These are phyloP conservation scores for Entamoeba invadens DNA, from an alignment of 208 protist genomes.

Conservation along the genomic window DNA sequence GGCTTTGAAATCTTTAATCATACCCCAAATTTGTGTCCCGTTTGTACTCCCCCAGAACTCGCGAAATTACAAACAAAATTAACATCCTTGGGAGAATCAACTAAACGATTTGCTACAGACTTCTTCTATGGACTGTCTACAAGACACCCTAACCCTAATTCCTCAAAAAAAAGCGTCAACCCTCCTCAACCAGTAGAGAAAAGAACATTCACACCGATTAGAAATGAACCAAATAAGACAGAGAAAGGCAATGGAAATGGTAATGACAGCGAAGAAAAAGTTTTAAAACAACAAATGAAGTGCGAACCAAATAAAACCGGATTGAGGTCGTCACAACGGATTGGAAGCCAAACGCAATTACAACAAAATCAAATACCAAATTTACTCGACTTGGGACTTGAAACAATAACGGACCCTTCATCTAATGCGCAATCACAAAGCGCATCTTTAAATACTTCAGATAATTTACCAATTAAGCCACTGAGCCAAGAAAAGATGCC, in stretches of 20 bases:
- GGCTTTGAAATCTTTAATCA: neutral
- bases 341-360: neutral
- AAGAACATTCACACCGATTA: neutral
- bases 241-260: too few species aligned
- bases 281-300: neutral
- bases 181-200: neutral
- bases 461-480: neutral
- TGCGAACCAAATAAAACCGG: neutral
- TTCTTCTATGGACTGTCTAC: too few species aligned
- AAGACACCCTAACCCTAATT: too few species aligned
- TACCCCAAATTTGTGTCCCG: neutral
- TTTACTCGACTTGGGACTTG: neutral
- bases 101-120: neutral
- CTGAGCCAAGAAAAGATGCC: neutral
- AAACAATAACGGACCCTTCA: neutral
- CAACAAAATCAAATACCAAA: neutral
- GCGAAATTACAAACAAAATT: neutral
- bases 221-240: neutral
- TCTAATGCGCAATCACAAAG: neutral
- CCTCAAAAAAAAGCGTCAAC: neutral
- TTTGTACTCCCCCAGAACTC: neutral
- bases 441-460: neutral
- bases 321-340: neutral
- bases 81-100: neutral
- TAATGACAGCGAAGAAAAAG: too few species aligned